Percentiles rank a stretch among this genome's conserved stretches.
Conservation (phyloP, 192 early-diverging fungal genomes). For the Podila epigama region DNA sequence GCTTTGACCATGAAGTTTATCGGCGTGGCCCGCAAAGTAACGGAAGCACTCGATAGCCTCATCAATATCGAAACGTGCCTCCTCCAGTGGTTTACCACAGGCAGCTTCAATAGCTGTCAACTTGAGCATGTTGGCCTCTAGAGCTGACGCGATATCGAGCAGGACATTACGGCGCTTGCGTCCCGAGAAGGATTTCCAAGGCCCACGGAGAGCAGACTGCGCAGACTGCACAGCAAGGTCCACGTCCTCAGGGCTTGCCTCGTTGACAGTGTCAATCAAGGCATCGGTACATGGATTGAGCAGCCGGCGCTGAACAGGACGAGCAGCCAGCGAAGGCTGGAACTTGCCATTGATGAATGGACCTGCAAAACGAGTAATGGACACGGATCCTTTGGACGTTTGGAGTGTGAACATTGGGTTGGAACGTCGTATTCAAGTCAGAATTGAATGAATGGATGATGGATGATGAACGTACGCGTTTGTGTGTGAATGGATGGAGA, state of each 20-base stretch:
- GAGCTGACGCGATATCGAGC: slow-evolving; percentile 63
- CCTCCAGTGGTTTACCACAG: slow-evolving; percentile 76
- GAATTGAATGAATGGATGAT: background rate
- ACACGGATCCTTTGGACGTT: slow-evolving; percentile 27
- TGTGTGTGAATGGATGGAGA: no score
- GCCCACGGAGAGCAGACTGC: slow-evolving; percentile 50
- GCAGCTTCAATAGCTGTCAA: slow-evolving; percentile 74
- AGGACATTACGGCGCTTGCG: slow-evolving; percentile 61
- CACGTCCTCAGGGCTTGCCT: slow-evolving; percentile 67
- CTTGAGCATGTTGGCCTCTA: slow-evolving; percentile 56
- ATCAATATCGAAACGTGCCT: slow-evolving; percentile 72
- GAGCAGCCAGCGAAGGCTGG: slow-evolving; percentile 54
- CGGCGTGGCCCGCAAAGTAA: slow-evolving; percentile 77
- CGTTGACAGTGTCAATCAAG: slow-evolving; percentile 62
- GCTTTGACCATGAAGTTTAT: slow-evolving; percentile 66
- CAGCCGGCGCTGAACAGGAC: slow-evolving; percentile 58
- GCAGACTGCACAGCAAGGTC: slow-evolving; percentile 75
- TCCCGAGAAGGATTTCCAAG: slow-evolving; percentile 61
- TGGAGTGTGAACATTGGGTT: slow-evolving; percentile 34
- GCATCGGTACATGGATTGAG: slow-evolving; percentile 76
- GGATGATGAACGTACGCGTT: no score
- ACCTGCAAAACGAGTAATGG: slow-evolving; percentile 51
- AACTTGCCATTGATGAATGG: slow-evolving; percentile 81
- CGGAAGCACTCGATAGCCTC: slow-evolving; percentile 67
- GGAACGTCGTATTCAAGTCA: no score